Evolutionary conservation across 371 early-diverging fungal genomes (phyloP), one percentile per base, ranked within the genome.

Genomic region (Mortierella sp.): DNA sequence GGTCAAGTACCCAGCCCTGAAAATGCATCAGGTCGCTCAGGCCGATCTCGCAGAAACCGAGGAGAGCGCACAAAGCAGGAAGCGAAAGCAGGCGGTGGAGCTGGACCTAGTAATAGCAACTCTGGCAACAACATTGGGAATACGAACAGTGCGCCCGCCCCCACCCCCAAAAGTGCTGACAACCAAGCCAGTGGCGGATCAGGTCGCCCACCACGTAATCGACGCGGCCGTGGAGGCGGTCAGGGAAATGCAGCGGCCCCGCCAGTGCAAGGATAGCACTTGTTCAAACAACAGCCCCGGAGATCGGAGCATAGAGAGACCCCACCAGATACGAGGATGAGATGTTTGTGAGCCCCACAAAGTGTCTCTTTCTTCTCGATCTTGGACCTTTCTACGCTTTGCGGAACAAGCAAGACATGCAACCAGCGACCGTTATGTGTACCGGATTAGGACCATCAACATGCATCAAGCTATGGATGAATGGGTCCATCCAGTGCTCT

Each of bases 151-250:
- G 28, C 58, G 8, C 40, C 25, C 7, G 41, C 54, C 13, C 14
- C 61, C 8, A 54, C 54, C 37, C 62, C 48, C 51, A 50, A 66
- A 49, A 46, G 45, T 1, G n/a, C 21, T 10, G 65, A 45, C 5
- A 50, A 44, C 17, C 65, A 64, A 37, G 62, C 65, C 21, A 24
- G 61, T 48, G 63, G 67, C 16, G 54, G 54, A 6, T 49, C 70
- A 7, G 37, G 47, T 39, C 67, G 68, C 8, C 41, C 54, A 16
- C 59, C 63, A n/a, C 67, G 74, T 14, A 56, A n/a, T 40, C 63
- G 74, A 27, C 62, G 74, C 7, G 37, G 47, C 21, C 74, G 74
- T 21, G 74, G 74, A 1, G 72, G 61, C 22, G 54, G 54, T 22
- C 60, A 60, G 21, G 68, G 60, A 34, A 58, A 27, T 40, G 5